phyloP scores from a whole-genome alignment of 2,329 filamentous ascomycete species.

The Phaeosphaeriaceae sp. region DNA sequence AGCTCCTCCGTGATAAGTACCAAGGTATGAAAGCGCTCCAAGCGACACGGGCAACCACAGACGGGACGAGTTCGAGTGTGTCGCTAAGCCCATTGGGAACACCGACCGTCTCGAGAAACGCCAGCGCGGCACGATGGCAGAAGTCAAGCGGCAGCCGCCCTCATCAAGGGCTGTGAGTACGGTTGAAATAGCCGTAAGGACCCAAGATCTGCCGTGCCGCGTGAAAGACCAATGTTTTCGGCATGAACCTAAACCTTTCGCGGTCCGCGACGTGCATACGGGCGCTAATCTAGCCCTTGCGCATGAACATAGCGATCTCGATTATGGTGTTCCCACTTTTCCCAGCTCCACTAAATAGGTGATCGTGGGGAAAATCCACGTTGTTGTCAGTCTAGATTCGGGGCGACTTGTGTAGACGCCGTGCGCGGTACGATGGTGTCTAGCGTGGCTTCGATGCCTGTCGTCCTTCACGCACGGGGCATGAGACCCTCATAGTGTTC shows the following conservation, averaged over 20 bases:
- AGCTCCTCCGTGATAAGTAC: neutral
- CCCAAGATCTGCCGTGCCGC: neutral
- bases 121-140: neutral
- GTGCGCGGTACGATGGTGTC: neutral
- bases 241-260: neutral
- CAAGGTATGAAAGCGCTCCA: neutral
- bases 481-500: neutral
- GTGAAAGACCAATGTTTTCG: neutral
- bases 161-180: neutral
- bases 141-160: neutral
- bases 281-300: neutral
- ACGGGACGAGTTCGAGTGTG: neutral
- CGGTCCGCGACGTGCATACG: neutral
- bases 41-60: neutral
- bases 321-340: too few relatives aligned
- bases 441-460: neutral
- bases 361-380: neutral
- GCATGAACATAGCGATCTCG: neutral
- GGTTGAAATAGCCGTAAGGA: neutral
- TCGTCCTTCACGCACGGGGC: neutral
- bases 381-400: neutral
- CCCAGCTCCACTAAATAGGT: neutral
- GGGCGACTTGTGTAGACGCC: neutral
- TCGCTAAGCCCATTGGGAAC: neutral
- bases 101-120: neutral